Evolutionary conservation across 345 rosid species (phyloP).

Genomic region (Syzygium grande): DNA sequence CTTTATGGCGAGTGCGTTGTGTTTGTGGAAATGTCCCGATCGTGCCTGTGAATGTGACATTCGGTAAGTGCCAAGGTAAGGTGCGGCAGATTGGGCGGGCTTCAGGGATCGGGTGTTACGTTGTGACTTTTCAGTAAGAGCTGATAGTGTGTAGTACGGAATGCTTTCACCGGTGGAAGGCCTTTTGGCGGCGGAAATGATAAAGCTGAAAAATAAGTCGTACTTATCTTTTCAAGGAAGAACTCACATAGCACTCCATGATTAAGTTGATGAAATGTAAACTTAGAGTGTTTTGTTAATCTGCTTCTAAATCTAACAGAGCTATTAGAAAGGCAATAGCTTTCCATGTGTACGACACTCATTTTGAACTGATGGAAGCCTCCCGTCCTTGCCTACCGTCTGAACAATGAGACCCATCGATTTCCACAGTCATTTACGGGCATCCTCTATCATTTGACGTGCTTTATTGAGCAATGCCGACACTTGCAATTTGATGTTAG

Average conservation of each 20-base stretch:
- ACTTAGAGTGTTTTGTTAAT: background rate
- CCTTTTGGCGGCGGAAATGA: background rate
- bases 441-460: background rate
- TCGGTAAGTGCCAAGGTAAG: background rate
- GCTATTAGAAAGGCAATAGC: background rate
- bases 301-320: background rate
- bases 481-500: background rate
- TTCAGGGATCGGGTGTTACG: background rate
- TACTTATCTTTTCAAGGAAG: background rate
- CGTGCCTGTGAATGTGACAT: background rate
- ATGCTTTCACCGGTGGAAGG: background rate
- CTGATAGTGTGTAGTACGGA: background rate
- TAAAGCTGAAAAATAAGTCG: background rate
- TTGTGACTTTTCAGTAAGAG: background rate
- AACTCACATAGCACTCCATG: background rate
- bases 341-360: background rate
- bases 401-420: background rate
- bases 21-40: background rate
- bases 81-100: background rate
- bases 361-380: background rate
- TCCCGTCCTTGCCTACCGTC: background rate
- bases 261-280: background rate
- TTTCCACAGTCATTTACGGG: background rate
- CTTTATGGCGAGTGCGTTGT: background rate
- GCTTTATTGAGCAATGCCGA: background rate